Percentiles rank a stretch among this genome's conserved stretches.
Evolutionary conservation across 2,329 filamentous ascomycete genomes (phyloP).

Genomic region (Exophiala aquamarina): DNA sequence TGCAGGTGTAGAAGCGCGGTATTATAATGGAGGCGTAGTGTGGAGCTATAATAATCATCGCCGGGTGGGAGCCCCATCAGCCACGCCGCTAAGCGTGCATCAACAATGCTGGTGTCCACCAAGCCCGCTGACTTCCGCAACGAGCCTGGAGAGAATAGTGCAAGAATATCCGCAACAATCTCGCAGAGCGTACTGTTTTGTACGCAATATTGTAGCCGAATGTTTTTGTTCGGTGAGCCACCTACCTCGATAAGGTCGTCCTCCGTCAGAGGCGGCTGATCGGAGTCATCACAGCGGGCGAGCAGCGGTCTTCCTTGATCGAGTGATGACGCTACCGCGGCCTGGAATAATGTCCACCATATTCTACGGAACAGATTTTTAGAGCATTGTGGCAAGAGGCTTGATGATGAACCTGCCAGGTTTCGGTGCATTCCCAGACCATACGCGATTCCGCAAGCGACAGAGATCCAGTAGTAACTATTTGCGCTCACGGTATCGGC

Average conservation of each 20-base stretch:
- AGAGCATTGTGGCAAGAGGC: conserved; percentile 36
- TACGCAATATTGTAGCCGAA: conserved; percentile 47
- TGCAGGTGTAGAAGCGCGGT: conserved; percentile 9
- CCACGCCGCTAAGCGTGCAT: conserved; percentile 7
- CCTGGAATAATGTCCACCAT: conserved; percentile 47
- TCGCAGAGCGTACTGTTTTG: conserved; percentile 50
- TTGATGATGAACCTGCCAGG: background rate
- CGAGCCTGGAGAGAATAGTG: conserved; percentile 3
- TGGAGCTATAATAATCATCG: conserved; percentile 3
- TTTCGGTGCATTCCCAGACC: conserved; percentile 31
- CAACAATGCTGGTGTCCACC: background rate
- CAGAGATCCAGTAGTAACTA: conserved; percentile 31
- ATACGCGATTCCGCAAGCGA: conserved; percentile 31
- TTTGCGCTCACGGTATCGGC: conserved; percentile 27
- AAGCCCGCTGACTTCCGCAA: background rate
- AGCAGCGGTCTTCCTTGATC: conserved; percentile 54
- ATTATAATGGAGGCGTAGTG: conserved; percentile 17
- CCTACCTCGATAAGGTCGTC: conserved; percentile 45
- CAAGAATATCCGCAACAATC: conserved; percentile 44
- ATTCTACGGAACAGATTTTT: conserved; percentile 44
- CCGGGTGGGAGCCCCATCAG: background rate
- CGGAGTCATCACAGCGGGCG: conserved; percentile 37
- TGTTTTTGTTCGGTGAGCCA: conserved; percentile 47
- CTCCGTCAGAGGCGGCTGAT: conserved; percentile 48
- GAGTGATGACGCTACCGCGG: conserved; percentile 44